Evolutionary conservation across 139 green algal genomes (phyloP).

Genomic region (Chlorella sp.): DNA sequence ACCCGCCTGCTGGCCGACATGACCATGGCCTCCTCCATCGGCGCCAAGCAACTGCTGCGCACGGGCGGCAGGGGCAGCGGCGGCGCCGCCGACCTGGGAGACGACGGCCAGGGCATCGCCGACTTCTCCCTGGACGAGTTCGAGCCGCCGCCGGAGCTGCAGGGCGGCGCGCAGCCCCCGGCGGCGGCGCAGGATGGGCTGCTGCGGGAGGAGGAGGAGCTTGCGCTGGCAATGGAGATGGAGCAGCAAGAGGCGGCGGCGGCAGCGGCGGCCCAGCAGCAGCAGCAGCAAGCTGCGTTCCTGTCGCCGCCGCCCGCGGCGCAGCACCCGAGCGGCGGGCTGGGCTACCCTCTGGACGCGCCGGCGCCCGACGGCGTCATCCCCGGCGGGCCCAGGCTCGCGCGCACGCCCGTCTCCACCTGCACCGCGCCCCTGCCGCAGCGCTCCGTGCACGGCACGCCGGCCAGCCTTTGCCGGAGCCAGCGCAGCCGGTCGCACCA

Average conservation of each 20-base stretch:
- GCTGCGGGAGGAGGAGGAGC: neutral
- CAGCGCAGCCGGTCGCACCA: slow-evolving; percentile 18
- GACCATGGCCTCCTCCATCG: slow-evolving; percentile 44
- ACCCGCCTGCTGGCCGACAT: slow-evolving; percentile 64
- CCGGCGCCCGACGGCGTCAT: neutral
- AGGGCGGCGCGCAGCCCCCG: neutral
- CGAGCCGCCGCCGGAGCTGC: slow-evolving; percentile 52
- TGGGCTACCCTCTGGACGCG: neutral
- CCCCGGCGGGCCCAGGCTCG: slow-evolving; percentile 37
- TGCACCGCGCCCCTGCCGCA: neutral
- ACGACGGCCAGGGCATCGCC: slow-evolving; percentile 1
- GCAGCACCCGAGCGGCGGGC: neutral
- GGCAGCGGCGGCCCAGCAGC: neutral
- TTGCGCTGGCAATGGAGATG: neutral
- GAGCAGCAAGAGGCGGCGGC: neutral
- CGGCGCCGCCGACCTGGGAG: slow-evolving; percentile 13
- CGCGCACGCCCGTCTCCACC: slow-evolving; percentile 27
- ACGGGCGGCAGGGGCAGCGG: neutral
- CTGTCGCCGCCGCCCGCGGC: neutral
- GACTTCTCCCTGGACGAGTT: slow-evolving; percentile 59
- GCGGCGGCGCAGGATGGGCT: neutral
- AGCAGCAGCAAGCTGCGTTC: neutral
- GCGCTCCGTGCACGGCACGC: neutral
- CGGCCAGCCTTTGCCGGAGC: slow-evolving; percentile 30
- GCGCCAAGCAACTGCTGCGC: slow-evolving; percentile 7